phyloP scores from a whole-genome alignment of 352 stramenopile species.

The Aphanomyces cochlioides region DNA sequence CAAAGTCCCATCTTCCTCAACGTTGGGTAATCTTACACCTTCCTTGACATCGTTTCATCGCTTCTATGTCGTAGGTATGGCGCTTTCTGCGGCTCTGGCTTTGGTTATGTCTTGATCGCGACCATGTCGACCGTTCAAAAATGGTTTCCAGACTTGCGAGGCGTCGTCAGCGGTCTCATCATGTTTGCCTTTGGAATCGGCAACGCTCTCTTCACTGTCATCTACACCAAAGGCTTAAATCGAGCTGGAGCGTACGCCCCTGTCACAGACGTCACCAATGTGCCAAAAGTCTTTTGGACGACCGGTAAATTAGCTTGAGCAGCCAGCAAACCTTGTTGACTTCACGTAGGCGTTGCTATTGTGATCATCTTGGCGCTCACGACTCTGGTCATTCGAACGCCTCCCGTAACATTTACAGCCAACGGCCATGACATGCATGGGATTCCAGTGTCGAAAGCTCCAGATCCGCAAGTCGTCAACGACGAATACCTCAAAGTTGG shows the following conservation, averaged over 20 bases:
- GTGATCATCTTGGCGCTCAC: neutral
- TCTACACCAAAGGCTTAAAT: neutral
- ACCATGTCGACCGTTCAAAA: conserved; percentile 19
- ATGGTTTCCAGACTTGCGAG: conserved; percentile 27
- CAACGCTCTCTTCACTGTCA: neutral
- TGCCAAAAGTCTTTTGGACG: neutral
- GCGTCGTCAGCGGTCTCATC: neutral
- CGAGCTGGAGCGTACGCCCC: neutral
- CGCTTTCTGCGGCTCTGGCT: conserved; percentile 8
- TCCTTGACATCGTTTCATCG: neutral
- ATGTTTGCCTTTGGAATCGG: conserved; percentile 30
- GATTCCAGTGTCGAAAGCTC: neutral
- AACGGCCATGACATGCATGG: conserved; percentile 25
- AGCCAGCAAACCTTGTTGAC: neutral
- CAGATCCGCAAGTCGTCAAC: neutral
- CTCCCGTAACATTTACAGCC: conserved; percentile 12
- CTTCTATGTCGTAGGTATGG: conserved; percentile 14
- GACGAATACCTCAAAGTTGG: conserved; percentile 29
- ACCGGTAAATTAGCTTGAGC: neutral
- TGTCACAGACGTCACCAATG: neutral
- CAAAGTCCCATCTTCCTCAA: neutral
- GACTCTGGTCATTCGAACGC: conserved; percentile 23
- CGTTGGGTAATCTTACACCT: conserved; percentile 13
- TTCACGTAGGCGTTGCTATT: neutral
- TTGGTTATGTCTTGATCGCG: conserved; percentile 8